These are phyloP conservation scores for Hymenoscyphus fructigenus DNA, from an alignment of 2,329 filamentous ascomycete species.

Conservation along the genomic window DNA sequence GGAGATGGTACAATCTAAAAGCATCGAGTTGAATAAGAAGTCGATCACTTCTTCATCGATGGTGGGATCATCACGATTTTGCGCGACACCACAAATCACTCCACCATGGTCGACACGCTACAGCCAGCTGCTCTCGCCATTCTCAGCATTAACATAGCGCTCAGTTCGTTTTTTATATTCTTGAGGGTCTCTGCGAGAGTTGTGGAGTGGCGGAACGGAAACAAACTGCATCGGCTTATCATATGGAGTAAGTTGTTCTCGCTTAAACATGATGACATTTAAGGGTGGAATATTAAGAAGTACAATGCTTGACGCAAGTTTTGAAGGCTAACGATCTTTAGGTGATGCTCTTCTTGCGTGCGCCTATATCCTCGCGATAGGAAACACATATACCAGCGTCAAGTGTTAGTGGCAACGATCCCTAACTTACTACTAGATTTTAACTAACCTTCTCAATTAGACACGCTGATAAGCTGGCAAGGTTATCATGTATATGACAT, in stretches of 20 bases:
- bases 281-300: neutral
- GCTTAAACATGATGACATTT: neutral
- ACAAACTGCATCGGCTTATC: neutral
- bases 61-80: neutral
- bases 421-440: neutral
- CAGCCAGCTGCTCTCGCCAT: neutral
- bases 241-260: neutral
- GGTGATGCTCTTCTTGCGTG: neutral
- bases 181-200: neutral
- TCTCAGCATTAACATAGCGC: neutral
- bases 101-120: neutral
- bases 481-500: slow-evolving; percentile 8
- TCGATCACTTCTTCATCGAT: neutral
- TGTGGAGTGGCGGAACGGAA: neutral
- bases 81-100: neutral
- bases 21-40: neutral
- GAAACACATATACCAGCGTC: neutral
- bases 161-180: neutral
- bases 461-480: slow-evolving; percentile 3
- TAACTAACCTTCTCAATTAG: neutral
- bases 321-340: neutral
- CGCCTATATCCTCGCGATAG: neutral
- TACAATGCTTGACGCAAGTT: no score
- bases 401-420: neutral
- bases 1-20: neutral